Percentiles rank a stretch among this genome's conserved stretches.
Conservation (phyloP, 768 basidiomycete species). For the Amanita muscaria region DNA sequence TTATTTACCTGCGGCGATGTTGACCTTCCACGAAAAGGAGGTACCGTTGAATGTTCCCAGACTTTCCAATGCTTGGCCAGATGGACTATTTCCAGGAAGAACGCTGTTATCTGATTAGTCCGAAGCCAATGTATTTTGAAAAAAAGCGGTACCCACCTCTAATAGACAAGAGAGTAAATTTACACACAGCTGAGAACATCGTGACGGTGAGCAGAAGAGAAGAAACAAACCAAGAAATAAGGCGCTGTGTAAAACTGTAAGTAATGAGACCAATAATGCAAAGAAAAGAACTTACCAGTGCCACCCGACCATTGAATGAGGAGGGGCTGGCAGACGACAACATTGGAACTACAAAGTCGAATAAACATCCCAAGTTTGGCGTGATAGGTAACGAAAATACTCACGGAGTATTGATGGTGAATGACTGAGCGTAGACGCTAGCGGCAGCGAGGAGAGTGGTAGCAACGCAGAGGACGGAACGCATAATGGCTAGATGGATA, state of each 20-base stretch:
- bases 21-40: conserved; percentile 46
- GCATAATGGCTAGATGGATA: conserved; percentile 18
- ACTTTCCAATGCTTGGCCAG: conserved; percentile 33
- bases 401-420: conserved; percentile 66
- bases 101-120: conserved; percentile 31
- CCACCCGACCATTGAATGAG: conserved; percentile 51
- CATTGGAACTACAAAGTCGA: conserved; percentile 28
- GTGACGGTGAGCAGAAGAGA: conserved; percentile 2
- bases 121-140: neutral
- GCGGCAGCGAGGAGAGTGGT: conserved; percentile 32
- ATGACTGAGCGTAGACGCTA: conserved; percentile 34
- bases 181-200: too few species aligned
- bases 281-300: conserved; percentile 29
- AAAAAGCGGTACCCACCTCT: conserved; percentile 28
- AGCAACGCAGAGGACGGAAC: conserved; percentile 36
- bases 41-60: conserved; percentile 33
- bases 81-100: conserved; percentile 39
- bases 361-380: neutral
- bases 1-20: conserved; percentile 36
- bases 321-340: conserved; percentile 50
- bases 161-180: too few species aligned
- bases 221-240: conserved; percentile 50
- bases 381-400: conserved; percentile 15
- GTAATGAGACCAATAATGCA: conserved; percentile 4
- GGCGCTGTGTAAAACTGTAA: conserved; percentile 35